phyloP scores from a whole-genome alignment of 2,329 filamentous ascomycete genomes.

The Fusarium stilboides region DNA sequence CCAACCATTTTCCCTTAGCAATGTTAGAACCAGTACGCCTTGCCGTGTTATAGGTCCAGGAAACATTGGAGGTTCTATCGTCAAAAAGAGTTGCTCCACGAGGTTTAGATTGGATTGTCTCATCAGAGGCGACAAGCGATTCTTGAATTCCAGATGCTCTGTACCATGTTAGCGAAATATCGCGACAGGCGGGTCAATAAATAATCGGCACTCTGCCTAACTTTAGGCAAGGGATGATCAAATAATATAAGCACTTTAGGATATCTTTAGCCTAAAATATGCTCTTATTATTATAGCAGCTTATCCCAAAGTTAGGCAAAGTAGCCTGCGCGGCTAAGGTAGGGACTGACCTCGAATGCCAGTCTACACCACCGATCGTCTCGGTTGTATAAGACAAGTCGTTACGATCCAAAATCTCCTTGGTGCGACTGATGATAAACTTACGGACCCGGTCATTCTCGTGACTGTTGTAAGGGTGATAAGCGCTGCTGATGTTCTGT shows the following conservation, averaged over 20 bases:
- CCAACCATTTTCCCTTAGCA: constrained; percentile 54
- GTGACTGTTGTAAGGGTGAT: constrained; percentile 91
- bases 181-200: too few relatives aligned
- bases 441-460: constrained; percentile 84
- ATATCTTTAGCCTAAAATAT: too few relatives aligned
- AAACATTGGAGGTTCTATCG: constrained; percentile 84
- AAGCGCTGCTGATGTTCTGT: constrained; percentile 78
- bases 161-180: constrained; percentile 10
- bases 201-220: too few relatives aligned
- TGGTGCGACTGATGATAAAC: constrained; percentile 81
- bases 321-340: neutral
- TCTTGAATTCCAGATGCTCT: constrained; percentile 24
- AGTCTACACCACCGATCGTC: constrained; percentile 52
- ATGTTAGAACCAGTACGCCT: constrained; percentile 39
- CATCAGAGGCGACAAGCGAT: neutral
- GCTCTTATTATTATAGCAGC: too few relatives aligned
- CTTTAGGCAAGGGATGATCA: too few relatives aligned
- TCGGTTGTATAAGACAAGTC: constrained; percentile 64
- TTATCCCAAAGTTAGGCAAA: too few relatives aligned
- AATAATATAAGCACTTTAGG: too few relatives aligned
- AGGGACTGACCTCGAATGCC: constrained; percentile 46
- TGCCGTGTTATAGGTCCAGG: constrained; percentile 62
- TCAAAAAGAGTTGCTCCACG: constrained; percentile 78
- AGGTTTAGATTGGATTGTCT: constrained; percentile 23
- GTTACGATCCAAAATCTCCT: constrained; percentile 77